These are phyloP conservation scores for Globisporangium parvum DNA, from an alignment of 352 stramenopile species.

Conservation along the genomic window DNA sequence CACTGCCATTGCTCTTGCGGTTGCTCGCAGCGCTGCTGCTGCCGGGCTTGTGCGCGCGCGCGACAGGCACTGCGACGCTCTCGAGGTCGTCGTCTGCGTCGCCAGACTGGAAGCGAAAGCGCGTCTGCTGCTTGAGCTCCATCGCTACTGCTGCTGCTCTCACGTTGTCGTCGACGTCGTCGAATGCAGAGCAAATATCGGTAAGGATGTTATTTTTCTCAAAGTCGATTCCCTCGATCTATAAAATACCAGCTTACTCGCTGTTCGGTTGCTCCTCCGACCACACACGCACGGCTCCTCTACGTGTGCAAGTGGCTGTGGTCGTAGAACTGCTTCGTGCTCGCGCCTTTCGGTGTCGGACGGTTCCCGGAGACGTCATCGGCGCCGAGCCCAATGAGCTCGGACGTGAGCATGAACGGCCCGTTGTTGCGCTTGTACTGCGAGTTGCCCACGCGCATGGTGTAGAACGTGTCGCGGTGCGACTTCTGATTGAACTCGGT, in stretches of 20 bases:
- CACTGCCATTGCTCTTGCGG: background rate
- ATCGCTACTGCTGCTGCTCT: no score
- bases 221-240: no score
- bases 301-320: constrained; percentile 63
- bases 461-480: constrained; percentile 82
- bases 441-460: constrained; percentile 68
- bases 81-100: constrained; percentile 24
- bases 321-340: constrained; percentile 82
- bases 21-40: background rate
- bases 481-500: constrained; percentile 84
- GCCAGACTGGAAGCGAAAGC: constrained; percentile 17
- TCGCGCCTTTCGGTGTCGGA: constrained; percentile 61
- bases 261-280: constrained; percentile 1
- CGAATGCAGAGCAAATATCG: no score
- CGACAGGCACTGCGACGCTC: constrained; percentile 3
- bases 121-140: constrained; percentile 7
- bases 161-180: no score
- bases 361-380: constrained; percentile 52
- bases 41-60: background rate
- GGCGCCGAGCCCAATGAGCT: constrained; percentile 53
- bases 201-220: no score
- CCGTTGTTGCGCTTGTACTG: constrained; percentile 77
- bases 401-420: constrained; percentile 74
- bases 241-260: no score
- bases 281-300: no score